phyloP scores from a whole-genome alignment of 768 basidiomycete species.

The Obba rivulosa region DNA sequence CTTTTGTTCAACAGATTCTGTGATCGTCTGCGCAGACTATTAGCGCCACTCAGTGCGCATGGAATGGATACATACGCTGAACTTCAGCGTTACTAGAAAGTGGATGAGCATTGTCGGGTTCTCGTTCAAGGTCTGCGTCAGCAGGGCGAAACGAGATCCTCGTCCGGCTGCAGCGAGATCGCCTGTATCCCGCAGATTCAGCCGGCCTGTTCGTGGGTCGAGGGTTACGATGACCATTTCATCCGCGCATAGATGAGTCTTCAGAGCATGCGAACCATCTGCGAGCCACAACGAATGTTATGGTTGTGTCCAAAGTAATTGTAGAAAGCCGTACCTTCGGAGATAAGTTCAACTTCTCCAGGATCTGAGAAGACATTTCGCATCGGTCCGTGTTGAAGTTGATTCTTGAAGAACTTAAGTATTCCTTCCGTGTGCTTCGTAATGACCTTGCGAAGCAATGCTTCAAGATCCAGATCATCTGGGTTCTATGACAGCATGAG shows the following conservation, averaged over 20 bases:
- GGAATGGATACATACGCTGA: conserved; percentile 43
- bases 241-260: conserved; percentile 67
- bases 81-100: conserved; percentile 53
- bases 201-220: conserved; percentile 72
- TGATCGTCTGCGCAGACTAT: conserved; percentile 60
- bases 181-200: conserved; percentile 77
- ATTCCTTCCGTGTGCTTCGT: conserved; percentile 61
- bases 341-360: conserved; percentile 51
- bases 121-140: conserved; percentile 65
- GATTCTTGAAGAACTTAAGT: conserved; percentile 48
- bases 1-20: conserved; percentile 78
- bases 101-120: conserved; percentile 55
- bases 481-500: conserved; percentile 42
- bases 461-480: conserved; percentile 69
- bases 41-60: background rate
- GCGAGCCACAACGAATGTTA: background rate
- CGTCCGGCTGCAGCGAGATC: conserved; percentile 72
- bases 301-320: background rate
- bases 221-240: conserved; percentile 74
- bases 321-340: conserved; percentile 43
- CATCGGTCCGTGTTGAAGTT: conserved; percentile 46
- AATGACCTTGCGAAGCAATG: conserved; percentile 57
- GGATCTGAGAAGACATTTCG: conserved; percentile 56
- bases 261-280: conserved; percentile 58
- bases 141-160: conserved; percentile 54